Conservation (phyloP, 2,329 filamentous ascomycete species). For the Cordyceps cicadae region DNA sequence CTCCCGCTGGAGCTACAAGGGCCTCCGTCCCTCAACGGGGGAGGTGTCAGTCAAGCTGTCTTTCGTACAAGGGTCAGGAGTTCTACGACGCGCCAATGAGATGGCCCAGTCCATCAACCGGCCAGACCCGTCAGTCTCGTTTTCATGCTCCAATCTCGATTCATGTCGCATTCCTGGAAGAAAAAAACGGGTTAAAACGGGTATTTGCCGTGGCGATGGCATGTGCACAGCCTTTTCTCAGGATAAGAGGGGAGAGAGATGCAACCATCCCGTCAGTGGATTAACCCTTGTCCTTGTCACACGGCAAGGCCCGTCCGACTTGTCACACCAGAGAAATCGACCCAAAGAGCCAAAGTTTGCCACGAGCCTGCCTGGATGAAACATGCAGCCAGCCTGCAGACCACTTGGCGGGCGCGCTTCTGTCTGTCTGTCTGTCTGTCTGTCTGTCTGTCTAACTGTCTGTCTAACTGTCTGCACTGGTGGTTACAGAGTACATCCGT, state of each 20-base stretch:
- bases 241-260: background rate
- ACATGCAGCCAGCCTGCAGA: background rate
- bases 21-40: background rate
- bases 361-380: background rate
- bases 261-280: background rate
- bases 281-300: background rate
- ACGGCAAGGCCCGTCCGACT: background rate
- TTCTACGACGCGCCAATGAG: background rate
- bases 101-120: background rate
- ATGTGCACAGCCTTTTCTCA: background rate
- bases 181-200: too few relatives aligned
- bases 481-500: too few relatives aligned
- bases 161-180: background rate
- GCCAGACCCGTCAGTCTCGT: background rate
- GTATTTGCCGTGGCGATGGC: background rate
- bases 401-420: background rate
- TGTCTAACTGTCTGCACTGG: background rate
- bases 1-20: background rate
- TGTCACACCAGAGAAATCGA: background rate
- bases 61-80: background rate
- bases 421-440: too few relatives aligned
- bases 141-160: background rate
- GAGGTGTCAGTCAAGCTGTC: background rate
- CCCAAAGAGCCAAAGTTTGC: background rate
- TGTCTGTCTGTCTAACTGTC: too few relatives aligned